Base-by-base conservation (phyloP, 805 yeast genomes). In the Candida pseudofarinosa region DNA sequence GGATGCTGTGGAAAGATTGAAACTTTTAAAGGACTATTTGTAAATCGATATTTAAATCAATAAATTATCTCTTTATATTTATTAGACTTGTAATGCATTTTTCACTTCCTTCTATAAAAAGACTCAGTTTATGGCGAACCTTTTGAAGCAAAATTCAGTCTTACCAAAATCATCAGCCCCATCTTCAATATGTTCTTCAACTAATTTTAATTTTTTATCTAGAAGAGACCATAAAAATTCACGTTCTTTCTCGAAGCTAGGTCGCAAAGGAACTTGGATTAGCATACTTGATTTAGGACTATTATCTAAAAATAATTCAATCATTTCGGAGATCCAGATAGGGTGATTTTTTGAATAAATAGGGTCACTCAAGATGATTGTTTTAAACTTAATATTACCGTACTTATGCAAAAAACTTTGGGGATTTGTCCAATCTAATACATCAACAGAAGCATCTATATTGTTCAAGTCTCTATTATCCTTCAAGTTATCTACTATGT, bases 151-250 rank as follows among this genome's bases (percentile, higher is more conserved):
- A 54, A 81, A 90, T 19, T 69, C 58, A 42, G 81, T 81, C 23
- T 71, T 73, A 0, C 97, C 97, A 69, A 88, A 90, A 58, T 90
- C 97, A 56, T 91, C 99, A 42, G 63, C 66, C 0, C 97, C 97
- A 3, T 71, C 62, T 45, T 85, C 88, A 3, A 60, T 53, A 8
- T 64, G 73, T 34, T 67, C 64, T 4, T 62, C 60, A 0, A 55
- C 47, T n/a, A 53, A 75, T 45, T n/a, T 35, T 40, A 52, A 73
- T 40, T 71, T 66, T 2, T 60, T 46, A 1, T 58, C 57, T 33
- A 91, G 53, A 8, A 84, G 57, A 0, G 43, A 42, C 85, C 90
- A 87, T 16, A 93, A 62, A 8, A 53, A 35, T 3, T 66, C 71
- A 49, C 98, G 66, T 42, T 86, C 91, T 3, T 66, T 63, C 38